Percentiles rank a stretch among this genome's conserved stretches.
These are phyloP conservation scores for Cinchona pubescens DNA, from an alignment of 257 asterid genomes.

Conservation along the genomic window DNA sequence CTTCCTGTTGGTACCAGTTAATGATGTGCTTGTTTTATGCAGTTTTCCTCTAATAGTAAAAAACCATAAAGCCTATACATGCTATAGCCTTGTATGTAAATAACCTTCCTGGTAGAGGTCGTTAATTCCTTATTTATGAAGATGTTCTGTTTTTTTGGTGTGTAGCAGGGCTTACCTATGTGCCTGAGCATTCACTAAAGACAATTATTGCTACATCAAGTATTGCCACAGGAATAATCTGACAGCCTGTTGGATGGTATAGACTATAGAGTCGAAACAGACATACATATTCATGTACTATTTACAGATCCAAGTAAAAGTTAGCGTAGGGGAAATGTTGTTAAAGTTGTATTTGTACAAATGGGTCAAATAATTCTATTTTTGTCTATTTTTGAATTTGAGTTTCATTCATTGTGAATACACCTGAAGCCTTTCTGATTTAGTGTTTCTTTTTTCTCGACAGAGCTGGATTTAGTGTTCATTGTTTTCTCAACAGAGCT, in stretches of 20 bases:
- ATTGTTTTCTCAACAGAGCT: neutral
- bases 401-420: neutral
- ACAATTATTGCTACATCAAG: conserved; percentile 89
- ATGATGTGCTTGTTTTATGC: too few relatives aligned
- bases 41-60: neutral
- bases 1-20: neutral
- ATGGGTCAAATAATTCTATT: neutral
- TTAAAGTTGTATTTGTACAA: neutral
- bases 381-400: neutral
- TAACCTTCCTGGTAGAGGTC: neutral
- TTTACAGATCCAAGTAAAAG: conserved; percentile 6
- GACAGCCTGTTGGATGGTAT: conserved; percentile 3
- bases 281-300: conserved; percentile 15
- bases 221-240: conserved; percentile 66
- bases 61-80: neutral
- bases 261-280: neutral
- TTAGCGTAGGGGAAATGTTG: neutral
- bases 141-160: neutral
- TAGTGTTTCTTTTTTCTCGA: neutral
- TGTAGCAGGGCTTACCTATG: conserved; percentile 62
- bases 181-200: conserved; percentile 91
- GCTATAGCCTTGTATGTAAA: too few relatives aligned
- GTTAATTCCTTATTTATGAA: neutral
- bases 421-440: neutral
- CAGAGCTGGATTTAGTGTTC: neutral